Base-by-base conservation (phyloP, 2,329 filamentous ascomycete species). In the Leptographium wingfieldii region DNA sequence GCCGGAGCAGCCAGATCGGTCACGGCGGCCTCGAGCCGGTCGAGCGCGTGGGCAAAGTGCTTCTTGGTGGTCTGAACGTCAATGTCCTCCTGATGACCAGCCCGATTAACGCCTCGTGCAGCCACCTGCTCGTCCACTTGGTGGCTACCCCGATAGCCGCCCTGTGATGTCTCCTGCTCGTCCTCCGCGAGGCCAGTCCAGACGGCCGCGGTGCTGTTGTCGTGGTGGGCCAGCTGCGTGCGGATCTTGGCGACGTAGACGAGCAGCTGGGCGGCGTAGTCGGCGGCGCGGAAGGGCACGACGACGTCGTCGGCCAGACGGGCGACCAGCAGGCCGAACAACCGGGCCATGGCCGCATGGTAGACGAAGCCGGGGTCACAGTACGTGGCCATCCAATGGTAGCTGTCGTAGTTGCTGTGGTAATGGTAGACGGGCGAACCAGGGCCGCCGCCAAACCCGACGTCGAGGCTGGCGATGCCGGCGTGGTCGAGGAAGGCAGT, bases 321-420 rank as follows among this genome's bases (percentile, higher is more conserved):
- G 4, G 83, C 82, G 1, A 83, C 75, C 27, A 85, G 73, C 51
- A 89, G 69, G 22, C 80, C 82, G 53, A 86, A 77, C 14, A 92
- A 70, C 68, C 87, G 85, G 2, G 86, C 79, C 74, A 85, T 81
- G 55, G 85, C 76, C 62, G 77, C 71, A 71, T 90, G 87, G 67
- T 90, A 88, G 54, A 79, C 74, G 60, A 83, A 85, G 27, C 77
- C 80, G 2, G 78, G 78, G 67, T 96, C 92, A 51, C 89, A 90
- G 63, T 82, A 94, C 29, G 80, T 81, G 59, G 85, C 80, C 89
- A 95, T 95, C 91, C 92, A 96, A 71, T 87, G 77, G 71, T 91
- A 94, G 67, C 85, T 90, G 70, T 95, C 91, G 72, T 95, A 95
- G 75, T 96, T 95, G 70, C 85, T 86, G 74, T 96, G 91, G 71